Base-by-base conservation (phyloP, 495 filamentous ascomycete genomes). In the Podospora comata region DNA sequence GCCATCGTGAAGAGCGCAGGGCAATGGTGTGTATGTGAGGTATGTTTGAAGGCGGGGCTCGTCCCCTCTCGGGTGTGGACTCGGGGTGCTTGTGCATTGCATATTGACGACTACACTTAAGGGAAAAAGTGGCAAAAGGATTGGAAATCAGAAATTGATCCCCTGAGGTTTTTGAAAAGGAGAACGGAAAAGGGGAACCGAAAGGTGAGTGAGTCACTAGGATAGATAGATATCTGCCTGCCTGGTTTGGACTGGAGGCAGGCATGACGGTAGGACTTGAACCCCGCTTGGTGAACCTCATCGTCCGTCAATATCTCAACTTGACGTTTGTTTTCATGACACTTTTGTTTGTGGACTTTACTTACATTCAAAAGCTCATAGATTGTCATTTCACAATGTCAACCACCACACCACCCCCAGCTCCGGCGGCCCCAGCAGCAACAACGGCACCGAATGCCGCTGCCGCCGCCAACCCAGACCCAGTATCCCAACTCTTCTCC, bases 401-500 rank as follows among this genome's bases (percentile, higher is more conserved):
- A 48, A 18, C 39, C 39, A 11, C 39, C 39, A 3, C 39, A 48
- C 39, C 39, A 48, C 39, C 39, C 7, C 39, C 39, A 13, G 39
- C 39, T 11, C 39, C 39, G 15, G 39, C 66, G 56, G 34, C 60
- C 66, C 9, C 34, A 28, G 2, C 30, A n/a, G 20, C 61, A n/a
- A 30, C 70, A 18, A 48, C 39, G 2, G 39, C 39, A 11, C 39
- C 39, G 6, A 39, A 39, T 39, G 34, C 23, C 23, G 23, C 23
- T 23, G 23, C 23, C 23, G 23, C 23, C 23, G 1, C 11, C 34
- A 39, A 39, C 27, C 65, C 11, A 20, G 48, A 18, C 63, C 67
- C 5, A 67, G 77, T 79, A 9, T 68, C 72, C n/a, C 78, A 71
- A 60, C 80, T 91, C 32, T 88, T 88, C 78, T 79, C 79, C 59